Evolutionary conservation across 2,329 filamentous ascomycete genomes (phyloP).

Genomic region (Neonectria coccinea): DNA sequence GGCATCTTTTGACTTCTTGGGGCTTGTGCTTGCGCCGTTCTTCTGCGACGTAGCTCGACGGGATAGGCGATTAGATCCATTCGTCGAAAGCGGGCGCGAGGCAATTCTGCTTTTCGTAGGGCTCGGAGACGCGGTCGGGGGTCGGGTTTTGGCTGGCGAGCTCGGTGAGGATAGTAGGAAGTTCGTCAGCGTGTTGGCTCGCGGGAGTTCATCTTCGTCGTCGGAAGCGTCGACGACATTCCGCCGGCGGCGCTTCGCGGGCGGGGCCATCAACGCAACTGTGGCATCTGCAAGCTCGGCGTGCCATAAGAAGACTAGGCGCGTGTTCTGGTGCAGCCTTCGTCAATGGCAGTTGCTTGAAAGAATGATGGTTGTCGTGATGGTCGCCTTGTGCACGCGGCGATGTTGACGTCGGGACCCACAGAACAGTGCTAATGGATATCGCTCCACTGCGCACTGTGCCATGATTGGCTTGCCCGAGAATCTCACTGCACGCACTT

Average conservation of each 20-base stretch:
- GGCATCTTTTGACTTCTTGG: slow-evolving; percentile 55
- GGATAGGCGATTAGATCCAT: slow-evolving; percentile 37
- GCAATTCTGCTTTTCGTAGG: slow-evolving; percentile 51
- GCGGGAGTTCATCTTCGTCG: slow-evolving; percentile 60
- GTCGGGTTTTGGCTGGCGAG: slow-evolving; percentile 50
- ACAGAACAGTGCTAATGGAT: slow-evolving; percentile 30
- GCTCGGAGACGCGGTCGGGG: slow-evolving; percentile 55
- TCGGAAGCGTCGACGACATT: slow-evolving; percentile 64
- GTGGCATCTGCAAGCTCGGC: slow-evolving; percentile 43
- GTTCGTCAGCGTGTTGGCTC: slow-evolving; percentile 62
- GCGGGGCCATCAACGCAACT: slow-evolving; percentile 64
- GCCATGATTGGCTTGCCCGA: neutral
- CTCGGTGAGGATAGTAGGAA: slow-evolving; percentile 67
- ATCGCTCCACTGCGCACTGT: slow-evolving; percentile 8
- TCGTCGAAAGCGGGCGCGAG: slow-evolving; percentile 38
- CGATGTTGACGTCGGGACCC: slow-evolving; percentile 34
- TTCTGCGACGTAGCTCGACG: slow-evolving; percentile 46
- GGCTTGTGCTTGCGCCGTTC: slow-evolving; percentile 49
- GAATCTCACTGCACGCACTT: slow-evolving; percentile 20
- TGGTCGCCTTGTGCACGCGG: slow-evolving; percentile 37
- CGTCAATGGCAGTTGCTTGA: slow-evolving; percentile 18
- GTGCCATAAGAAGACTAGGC: slow-evolving; percentile 38
- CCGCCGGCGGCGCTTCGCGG: slow-evolving; percentile 69
- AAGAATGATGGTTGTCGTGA: slow-evolving; percentile 27
- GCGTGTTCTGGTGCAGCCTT: slow-evolving; percentile 16